Evolutionary conservation across 169 alveolate species (phyloP).

Genomic region (Cryptosporidium bovis): DNA sequence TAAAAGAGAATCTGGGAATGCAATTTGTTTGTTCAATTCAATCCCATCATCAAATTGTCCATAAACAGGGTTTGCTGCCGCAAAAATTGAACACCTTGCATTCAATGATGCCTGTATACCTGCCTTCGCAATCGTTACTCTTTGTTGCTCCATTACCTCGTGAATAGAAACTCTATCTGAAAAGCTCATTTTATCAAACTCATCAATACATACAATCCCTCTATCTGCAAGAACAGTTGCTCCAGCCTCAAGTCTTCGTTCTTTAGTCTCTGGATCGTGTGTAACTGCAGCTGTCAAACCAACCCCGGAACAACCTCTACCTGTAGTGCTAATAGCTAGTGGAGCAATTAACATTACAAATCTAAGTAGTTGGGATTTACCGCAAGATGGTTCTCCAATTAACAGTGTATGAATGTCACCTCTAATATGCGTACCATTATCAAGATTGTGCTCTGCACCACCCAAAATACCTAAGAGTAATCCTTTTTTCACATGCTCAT

Average conservation of each 20-base stretch:
- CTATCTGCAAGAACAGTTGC: conserved; percentile 99
- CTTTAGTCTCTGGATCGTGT: conserved; percentile 93
- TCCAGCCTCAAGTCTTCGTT: conserved; percentile 97
- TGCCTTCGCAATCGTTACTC: conserved; percentile 98
- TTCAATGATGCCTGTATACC: conserved; percentile 97
- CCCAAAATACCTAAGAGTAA: conserved; percentile 93
- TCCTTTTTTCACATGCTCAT: conserved; percentile 92
- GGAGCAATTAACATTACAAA: conserved; percentile 89
- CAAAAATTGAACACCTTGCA: conserved; percentile 98
- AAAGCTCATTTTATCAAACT: conserved; percentile 98
- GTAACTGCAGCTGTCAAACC: conserved; percentile 99
- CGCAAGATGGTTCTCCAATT: conserved; percentile 99
- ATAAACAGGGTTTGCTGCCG: conserved; percentile 99
- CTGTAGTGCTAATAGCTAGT: conserved; percentile 97
- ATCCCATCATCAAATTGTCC: conserved; percentile 94
- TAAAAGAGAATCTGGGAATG: conserved; percentile 96
- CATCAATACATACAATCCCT: conserved; percentile 98
- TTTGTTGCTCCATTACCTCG: conserved; percentile 99
- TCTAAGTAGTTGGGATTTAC: conserved; percentile 97
- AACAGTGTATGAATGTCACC: conserved; percentile 98
- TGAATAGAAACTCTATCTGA: conserved; percentile 99
- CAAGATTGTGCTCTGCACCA: conserved; percentile 91
- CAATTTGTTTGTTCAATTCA: conserved; percentile 92
- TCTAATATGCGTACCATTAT: conserved; percentile 94
- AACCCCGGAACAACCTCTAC: conserved; percentile 99